Conservation (phyloP, 202 grass and related monocot species). For the Setaria italica region DNA sequence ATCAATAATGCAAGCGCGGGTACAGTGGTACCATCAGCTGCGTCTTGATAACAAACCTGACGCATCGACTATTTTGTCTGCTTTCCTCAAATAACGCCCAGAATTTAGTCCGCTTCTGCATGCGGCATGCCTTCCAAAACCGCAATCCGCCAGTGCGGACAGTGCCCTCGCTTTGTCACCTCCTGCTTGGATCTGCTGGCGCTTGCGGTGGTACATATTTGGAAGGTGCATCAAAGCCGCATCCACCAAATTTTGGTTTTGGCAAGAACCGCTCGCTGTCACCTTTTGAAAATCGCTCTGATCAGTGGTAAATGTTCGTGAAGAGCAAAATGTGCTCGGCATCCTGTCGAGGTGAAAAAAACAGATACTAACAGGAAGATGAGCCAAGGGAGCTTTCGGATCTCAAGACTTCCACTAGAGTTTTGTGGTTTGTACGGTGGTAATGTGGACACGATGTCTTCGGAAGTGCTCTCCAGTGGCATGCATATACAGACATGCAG, state of each 20-base stretch:
- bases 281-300: not conserved
- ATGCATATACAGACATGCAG: not conserved
- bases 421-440: not conserved
- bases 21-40: constrained; percentile 1
- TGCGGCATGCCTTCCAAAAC: constrained; percentile 5
- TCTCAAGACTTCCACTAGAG: not conserved
- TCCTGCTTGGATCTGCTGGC: constrained; percentile 40
- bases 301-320: not conserved
- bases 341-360: not conserved
- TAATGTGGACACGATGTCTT: not conserved
- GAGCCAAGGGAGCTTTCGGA: not conserved
- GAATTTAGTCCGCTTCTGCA: constrained; percentile 31
- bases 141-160: constrained; percentile 13
- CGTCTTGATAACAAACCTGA: not conserved
- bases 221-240: constrained; percentile 28
- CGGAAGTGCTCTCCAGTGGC: not conserved
- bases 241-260: constrained; percentile 23
- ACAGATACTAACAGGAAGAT: not conserved
- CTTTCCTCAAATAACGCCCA: constrained; percentile 16
- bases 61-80: constrained; percentile 17
- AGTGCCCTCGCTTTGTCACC: constrained; percentile 29
- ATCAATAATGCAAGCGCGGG: constrained; percentile 7
- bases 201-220: constrained; percentile 7
- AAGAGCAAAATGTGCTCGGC: constrained; percentile 2
- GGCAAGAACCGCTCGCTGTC: not conserved